Evolutionary conservation across 2,329 filamentous ascomycete species (phyloP).

Genomic region (Pseudocercospora musae): DNA sequence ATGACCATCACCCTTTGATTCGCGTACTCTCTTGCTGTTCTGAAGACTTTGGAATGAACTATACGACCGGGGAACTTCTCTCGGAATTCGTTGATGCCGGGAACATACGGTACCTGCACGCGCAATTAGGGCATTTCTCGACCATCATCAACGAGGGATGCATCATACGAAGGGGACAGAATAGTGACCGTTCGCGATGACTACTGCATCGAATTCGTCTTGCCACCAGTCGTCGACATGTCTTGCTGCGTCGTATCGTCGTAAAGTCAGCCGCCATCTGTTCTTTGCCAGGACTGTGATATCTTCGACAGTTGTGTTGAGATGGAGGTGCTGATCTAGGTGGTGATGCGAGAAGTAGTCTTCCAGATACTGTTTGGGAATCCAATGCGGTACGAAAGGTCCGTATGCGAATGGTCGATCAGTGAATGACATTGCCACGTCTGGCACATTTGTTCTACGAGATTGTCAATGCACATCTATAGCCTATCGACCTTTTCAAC

Average conservation of each 20-base stretch:
- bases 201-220: constrained; percentile 45
- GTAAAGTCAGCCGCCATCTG: constrained; percentile 49
- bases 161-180: constrained; percentile 29
- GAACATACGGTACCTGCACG: constrained; percentile 41
- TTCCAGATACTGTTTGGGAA: constrained; percentile 56
- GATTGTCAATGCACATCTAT: neutral
- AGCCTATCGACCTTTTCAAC: neutral
- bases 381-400: constrained; percentile 54
- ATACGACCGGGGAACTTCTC: constrained; percentile 47
- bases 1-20: constrained; percentile 30
- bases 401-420: constrained; percentile 54
- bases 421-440: constrained; percentile 57
- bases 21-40: constrained; percentile 17
- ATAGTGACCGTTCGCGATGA: constrained; percentile 37
- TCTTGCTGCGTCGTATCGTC: constrained; percentile 45
- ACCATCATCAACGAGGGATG: neutral
- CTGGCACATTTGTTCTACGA: constrained; percentile 51
- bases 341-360: constrained; percentile 54
- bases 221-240: constrained; percentile 54
- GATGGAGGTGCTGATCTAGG: constrained; percentile 45
- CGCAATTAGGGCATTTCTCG: neutral
- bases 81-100: constrained; percentile 54
- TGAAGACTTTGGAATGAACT: constrained; percentile 46
- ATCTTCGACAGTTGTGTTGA: constrained; percentile 55
- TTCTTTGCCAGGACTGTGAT: constrained; percentile 38